phyloP scores from a whole-genome alignment of 352 stramenopile species.

The Phytopythium ostracodes region DNA sequence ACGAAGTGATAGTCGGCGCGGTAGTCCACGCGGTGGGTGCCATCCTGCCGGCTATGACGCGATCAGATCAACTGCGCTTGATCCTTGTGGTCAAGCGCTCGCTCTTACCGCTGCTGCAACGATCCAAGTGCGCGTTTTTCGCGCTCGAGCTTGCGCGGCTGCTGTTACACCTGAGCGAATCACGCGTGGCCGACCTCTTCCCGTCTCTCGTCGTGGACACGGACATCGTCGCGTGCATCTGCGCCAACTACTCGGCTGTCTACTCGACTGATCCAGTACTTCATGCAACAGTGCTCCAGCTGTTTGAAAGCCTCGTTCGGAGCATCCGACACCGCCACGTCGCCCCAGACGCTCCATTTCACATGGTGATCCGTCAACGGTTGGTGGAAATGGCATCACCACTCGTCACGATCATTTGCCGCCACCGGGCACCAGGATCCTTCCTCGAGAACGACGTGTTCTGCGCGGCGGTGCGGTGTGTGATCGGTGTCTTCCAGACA shows the following conservation, averaged over 20 bases:
- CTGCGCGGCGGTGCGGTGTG: constrained; percentile 28
- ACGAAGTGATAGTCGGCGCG: constrained; percentile 50
- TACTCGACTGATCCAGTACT: constrained; percentile 41
- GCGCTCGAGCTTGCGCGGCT: constrained; percentile 38
- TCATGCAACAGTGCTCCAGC: constrained; percentile 38
- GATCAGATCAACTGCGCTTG: constrained; percentile 35
- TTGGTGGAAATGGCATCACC: constrained; percentile 34
- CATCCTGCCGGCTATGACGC: constrained; percentile 29
- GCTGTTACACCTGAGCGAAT: constrained; percentile 42
- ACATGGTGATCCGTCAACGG: constrained; percentile 28
- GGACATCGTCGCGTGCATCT: constrained; percentile 41
- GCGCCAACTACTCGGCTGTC: constrained; percentile 34
- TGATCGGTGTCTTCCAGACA: constrained; percentile 24
- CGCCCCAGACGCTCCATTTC: constrained; percentile 5
- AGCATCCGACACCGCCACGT: neutral
- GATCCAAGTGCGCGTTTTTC: constrained; percentile 23
- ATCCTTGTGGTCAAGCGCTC: constrained; percentile 48
- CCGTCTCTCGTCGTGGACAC: constrained; percentile 56
- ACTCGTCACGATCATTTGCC: constrained; percentile 40
- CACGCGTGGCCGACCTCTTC: constrained; percentile 45
- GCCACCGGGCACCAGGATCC: constrained; percentile 49
- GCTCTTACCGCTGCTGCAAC: constrained; percentile 43
- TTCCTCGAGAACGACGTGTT: constrained; percentile 46
- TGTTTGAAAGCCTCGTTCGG: constrained; percentile 11
- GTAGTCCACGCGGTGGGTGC: constrained; percentile 34